phyloP scores from a whole-genome alignment of 768 basidiomycete genomes.

The Tremella fuciformis region DNA sequence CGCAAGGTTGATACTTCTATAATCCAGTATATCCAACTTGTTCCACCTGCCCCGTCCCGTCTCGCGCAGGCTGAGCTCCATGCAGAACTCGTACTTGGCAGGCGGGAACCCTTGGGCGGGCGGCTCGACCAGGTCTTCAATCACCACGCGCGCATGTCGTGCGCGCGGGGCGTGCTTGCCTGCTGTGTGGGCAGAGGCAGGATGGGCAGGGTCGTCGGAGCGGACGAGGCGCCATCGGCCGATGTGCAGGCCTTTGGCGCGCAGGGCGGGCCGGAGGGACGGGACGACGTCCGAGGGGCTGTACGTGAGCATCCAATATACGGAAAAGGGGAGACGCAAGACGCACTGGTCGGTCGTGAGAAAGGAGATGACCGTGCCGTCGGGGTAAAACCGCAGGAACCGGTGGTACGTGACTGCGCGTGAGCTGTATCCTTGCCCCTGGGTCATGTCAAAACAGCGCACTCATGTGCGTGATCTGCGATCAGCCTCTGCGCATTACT shows the following conservation, averaged over 20 bases:
- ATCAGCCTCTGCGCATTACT: slow-evolving; percentile 6
- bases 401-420: slow-evolving; percentile 75
- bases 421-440: background rate
- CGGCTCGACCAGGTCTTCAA: slow-evolving; percentile 45
- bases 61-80: slow-evolving; percentile 53
- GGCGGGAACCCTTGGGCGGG: slow-evolving; percentile 15
- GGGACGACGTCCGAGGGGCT: slow-evolving; percentile 63
- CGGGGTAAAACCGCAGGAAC: slow-evolving; percentile 86
- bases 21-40: slow-evolving; percentile 68
- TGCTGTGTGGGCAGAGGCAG: background rate
- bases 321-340: background rate
- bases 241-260: slow-evolving; percentile 57
- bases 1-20: slow-evolving; percentile 71
- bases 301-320: background rate
- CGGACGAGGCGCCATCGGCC: slow-evolving; percentile 42
- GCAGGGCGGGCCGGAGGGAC: slow-evolving; percentile 68
- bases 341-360: slow-evolving; percentile 66
- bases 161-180: background rate
- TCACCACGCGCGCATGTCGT: slow-evolving; percentile 19
- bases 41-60: slow-evolving; percentile 67
- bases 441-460: slow-evolving; percentile 14
- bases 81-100: slow-evolving; percentile 52
- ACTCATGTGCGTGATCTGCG: slow-evolving; percentile 70
- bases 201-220: slow-evolving; percentile 17
- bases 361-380: slow-evolving; percentile 80